Base-by-base conservation (phyloP, 106 monocot genomes). In the Gastrodia elata region DNA sequence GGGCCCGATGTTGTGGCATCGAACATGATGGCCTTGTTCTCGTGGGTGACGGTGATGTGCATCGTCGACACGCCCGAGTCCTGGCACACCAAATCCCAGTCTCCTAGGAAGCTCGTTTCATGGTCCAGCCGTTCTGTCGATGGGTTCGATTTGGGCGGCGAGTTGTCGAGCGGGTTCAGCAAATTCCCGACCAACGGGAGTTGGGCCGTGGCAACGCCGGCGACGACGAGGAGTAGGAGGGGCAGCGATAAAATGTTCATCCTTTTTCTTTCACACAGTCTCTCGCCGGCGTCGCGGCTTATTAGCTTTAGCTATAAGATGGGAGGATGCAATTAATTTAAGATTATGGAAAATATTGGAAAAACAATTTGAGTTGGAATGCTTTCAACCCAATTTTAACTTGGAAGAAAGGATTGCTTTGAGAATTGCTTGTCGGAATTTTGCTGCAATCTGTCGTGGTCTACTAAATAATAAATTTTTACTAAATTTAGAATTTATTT, bases 21-120 rank as follows among this genome's bases (percentile, higher is more conserved):
- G 73, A 92, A 97, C 64, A 88, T 80, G 73, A 97, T 68, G 32
- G 86, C 87, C 76, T 83, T 87, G 79, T 86, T 87, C 76, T 61
- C 39, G 13, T 73, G 73, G 35, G 70, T 78, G 26, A 97, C 73
- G 6, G 71, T 82, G 64, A 92, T 11, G 80, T 97, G 96, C 96
- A 97, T 97, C 1, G 92, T 88, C 5, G 92, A 97, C 33, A 92
- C 90, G 11, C 92, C 92, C 24, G 84, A 43, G 75, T 77, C 88
- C 36, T 74, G 35, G 65, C 37, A 77, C 33, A 94, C 75, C 3
- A 87, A 20, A 77, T 83, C 72, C 95, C 95, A 95, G 3, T 8
- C 38, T 14, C 91, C 91, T 15, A 42, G n/a, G 73, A 56, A 81
- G 5, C 24, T 65, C 0, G 70, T 68, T 6, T 39, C 70, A 6